Percentiles rank a stretch among this genome's conserved stretches.
Evolutionary conservation across 306 rosid species (phyloP).

Genomic region (Acacia confusa): DNA sequence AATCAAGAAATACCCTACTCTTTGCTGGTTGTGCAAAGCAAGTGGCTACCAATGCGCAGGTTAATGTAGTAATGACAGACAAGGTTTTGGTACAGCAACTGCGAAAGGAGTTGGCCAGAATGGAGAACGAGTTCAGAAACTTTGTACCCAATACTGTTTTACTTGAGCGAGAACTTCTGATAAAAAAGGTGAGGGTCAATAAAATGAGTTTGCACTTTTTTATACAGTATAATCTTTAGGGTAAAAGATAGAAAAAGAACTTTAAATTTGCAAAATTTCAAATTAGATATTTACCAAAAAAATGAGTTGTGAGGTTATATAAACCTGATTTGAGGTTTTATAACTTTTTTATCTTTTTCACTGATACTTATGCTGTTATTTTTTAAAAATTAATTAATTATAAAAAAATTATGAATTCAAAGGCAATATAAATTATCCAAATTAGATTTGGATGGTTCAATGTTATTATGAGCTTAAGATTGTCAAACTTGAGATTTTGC

Average conservation of each 20-base stretch:
- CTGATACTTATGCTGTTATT: neutral
- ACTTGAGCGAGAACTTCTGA: conserved; percentile 73
- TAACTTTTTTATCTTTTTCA: no score
- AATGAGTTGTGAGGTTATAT: no score
- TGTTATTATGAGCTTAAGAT: no score
- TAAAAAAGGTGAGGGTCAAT: conserved; percentile 66
- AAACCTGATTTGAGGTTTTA: no score
- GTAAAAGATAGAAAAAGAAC: no score
- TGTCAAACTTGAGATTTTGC: neutral
- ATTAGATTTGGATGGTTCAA: neutral
- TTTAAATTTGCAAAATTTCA: no score
- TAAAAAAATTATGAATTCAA: no score
- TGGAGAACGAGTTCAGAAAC: conserved; percentile 66
- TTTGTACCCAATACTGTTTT: conserved; percentile 44
- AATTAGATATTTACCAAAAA: no score
- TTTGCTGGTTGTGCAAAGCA: conserved; percentile 88
- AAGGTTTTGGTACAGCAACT: conserved; percentile 83
- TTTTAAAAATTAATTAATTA: neutral
- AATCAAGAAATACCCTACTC: conserved; percentile 80
- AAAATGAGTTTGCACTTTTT: neutral
- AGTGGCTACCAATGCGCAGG: conserved; percentile 84
- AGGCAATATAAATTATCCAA: neutral
- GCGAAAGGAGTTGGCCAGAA: conserved; percentile 65
- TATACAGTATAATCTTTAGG: neutral
- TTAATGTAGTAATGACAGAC: conserved; percentile 76